Evolutionary conservation across 495 filamentous ascomycete species (phyloP), one percentile per base, ranked within the genome.

Genomic region (Glonium stellatum): DNA sequence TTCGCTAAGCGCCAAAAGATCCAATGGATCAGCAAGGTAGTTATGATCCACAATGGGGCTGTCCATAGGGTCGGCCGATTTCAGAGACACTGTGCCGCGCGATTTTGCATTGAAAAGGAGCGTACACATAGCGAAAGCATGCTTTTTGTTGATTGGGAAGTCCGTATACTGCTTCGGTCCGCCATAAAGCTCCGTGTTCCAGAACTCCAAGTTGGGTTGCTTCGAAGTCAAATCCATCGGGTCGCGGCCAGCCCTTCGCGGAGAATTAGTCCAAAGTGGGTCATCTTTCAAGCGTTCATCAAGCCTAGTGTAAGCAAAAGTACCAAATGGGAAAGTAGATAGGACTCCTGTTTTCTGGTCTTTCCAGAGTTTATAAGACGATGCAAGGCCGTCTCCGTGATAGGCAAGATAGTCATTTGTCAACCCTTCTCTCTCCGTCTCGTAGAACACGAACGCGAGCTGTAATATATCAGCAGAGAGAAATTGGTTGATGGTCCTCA

Each of bases 41-140:
- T 74, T 75, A 0, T 84, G 82, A 63, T 87, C 77, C 60, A 87
- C 83, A 0, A 76, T 59, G 0, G 84, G 77, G 18, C 79, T 77
- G 5, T 74, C 79, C 5, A 69, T 56, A 0, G 84, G 83, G 67
- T 87, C 71, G 0, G 76, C 68, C 0, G 80, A 82, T 39, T 78
- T 75, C 34, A 89, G 72, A 0, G 66, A 74, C 0, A 85, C 80
- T n/a, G 74, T 71, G 25, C 86, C 86, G 4, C 69, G 68, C 69
- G 48, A 74, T 54, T 63, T 72, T 73, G 37, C 74, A 66, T 59
- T 50, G 55, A 67, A 42, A 65, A 64, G 31, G 72, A 51, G 22
- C 49, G 71, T 19, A 57, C 54, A 52, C 57, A 73, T 75, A 53
- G 70, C 62, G 39, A 79, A 64, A 37, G 68, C 63, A 74, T 69